Percentiles rank a stretch among this genome's conserved stretches.
phyloP scores from a whole-genome alignment of 495 filamentous ascomycete genomes.

The Chaetomidium leptoderma region DNA sequence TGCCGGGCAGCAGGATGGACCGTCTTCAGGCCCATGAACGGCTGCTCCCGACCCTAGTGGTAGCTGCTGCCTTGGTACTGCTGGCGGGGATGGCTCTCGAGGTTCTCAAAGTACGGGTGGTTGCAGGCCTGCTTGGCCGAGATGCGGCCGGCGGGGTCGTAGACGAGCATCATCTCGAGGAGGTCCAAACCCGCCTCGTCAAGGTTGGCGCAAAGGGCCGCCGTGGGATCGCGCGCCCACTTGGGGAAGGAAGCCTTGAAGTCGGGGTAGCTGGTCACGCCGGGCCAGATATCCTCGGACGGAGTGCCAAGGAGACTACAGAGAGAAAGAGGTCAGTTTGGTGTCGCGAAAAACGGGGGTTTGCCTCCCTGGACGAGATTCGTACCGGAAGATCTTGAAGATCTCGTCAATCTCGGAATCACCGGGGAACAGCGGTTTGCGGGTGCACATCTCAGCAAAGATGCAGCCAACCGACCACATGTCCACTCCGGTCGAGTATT shows the following conservation, averaged over 20 bases:
- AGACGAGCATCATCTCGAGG: conserved; percentile 87
- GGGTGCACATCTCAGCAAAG: conserved; percentile 99
- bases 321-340: conserved; percentile 5
- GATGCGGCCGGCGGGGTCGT: conserved; percentile 88
- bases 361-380: background rate
- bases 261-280: conserved; percentile 95
- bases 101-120: conserved; percentile 85
- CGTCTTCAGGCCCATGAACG: background rate
- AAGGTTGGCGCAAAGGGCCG: conserved; percentile 48
- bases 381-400: conserved; percentile 95
- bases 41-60: conserved; percentile 23
- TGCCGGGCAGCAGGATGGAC: conserved; percentile 7
- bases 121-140: conserved; percentile 91
- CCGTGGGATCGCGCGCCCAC: conserved; percentile 71
- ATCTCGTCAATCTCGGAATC: conserved; percentile 99
- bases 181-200: conserved; percentile 81
- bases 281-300: conserved; percentile 83
- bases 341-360: conserved; percentile 23
- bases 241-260: conserved; percentile 97
- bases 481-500: conserved; percentile 97
- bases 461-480: conserved; percentile 99
- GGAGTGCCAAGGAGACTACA: conserved; percentile 84
- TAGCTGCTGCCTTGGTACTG: conserved; percentile 41
- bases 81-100: conserved; percentile 36
- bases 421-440: conserved; percentile 93